Conservation (phyloP, 192 early-diverging fungal species). For the Coemansia sp. region DNA sequence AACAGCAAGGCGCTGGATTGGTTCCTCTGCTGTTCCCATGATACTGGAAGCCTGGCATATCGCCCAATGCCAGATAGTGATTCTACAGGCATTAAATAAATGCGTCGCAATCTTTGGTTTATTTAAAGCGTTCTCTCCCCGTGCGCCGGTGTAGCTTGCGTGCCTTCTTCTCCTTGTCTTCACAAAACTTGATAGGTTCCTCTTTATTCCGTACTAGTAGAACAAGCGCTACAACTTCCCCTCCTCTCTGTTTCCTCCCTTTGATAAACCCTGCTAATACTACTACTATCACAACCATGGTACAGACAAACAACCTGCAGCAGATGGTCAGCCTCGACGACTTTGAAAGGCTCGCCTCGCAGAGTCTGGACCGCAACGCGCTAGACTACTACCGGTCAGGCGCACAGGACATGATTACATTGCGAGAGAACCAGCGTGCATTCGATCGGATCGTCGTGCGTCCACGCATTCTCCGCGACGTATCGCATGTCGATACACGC, state of each 20-base stretch:
- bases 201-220: too few species aligned
- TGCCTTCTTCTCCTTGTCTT: neutral
- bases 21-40: too few species aligned
- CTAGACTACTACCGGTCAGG: constrained; percentile 59
- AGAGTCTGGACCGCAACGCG: constrained; percentile 40
- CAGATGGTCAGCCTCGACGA: constrained; percentile 48
- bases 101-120: too few species aligned
- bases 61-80: too few species aligned
- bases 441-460: constrained; percentile 48
- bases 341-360: constrained; percentile 40
- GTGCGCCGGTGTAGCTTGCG: too few species aligned
- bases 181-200: neutral
- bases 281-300: neutral
- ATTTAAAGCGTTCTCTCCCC: too few species aligned
- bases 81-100: too few species aligned
- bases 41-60: too few species aligned
- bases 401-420: constrained; percentile 55
- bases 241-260: neutral
- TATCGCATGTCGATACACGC: constrained; percentile 59
- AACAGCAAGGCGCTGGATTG: too few species aligned
- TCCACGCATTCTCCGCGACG: constrained; percentile 73
- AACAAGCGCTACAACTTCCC: neutral
- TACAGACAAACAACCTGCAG: neutral
- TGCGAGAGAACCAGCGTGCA: constrained; percentile 50
- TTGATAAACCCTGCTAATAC: neutral